These are phyloP conservation scores for Blastomyces parvus DNA, from an alignment of 2,329 filamentous ascomycete species.

Conservation along the genomic window DNA sequence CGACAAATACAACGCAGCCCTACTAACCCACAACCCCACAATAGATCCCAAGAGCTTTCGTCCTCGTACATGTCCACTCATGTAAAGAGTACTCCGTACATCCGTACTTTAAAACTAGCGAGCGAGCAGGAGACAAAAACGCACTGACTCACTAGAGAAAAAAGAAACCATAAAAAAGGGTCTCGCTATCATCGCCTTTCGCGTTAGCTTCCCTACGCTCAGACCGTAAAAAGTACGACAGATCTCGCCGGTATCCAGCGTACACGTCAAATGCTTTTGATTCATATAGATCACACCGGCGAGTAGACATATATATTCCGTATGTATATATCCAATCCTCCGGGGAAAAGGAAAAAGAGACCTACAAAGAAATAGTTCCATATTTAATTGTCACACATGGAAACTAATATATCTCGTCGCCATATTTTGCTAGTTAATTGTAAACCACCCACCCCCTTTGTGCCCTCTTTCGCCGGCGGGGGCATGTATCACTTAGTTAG, in stretches of 20 bases:
- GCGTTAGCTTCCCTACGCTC: not conserved
- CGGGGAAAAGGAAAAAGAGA: too few species aligned
- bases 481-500: not conserved
- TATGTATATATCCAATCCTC: too few species aligned
- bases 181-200: not conserved
- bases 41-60: not conserved
- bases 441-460: too few species aligned
- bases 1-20: not conserved
- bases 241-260: not conserved
- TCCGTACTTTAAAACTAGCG: not conserved
- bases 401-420: too few species aligned
- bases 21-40: not conserved
- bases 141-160: not conserved
- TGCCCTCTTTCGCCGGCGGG: too few species aligned
- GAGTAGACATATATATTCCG: too few species aligned
- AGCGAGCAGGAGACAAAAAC: not conserved
- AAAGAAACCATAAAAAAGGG: not conserved
- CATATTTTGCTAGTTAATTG: too few species aligned
- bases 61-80: too few species aligned
- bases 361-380: too few species aligned
- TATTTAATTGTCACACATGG: too few species aligned
- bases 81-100: too few species aligned
- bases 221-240: not conserved
- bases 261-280: too few species aligned
- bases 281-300: not conserved